Base-by-base conservation (phyloP, 75 land plant species). In the Pinus tabuliformis region DNA sequence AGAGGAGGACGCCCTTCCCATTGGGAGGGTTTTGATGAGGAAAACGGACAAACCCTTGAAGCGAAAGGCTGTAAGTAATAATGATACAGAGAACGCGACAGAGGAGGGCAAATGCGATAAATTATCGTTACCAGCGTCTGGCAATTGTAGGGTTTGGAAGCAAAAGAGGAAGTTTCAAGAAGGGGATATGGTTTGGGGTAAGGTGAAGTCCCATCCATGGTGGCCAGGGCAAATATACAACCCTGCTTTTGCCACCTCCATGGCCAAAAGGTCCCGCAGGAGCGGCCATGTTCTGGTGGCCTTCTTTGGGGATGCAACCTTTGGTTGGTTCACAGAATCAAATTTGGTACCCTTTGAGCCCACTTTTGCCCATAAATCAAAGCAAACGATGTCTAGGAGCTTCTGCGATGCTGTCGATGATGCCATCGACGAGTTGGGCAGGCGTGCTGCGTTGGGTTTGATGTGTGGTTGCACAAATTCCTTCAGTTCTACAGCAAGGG, bases 161-260 rank as follows among this genome's bases (percentile, higher is more conserved):
- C 54, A 49, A 49, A 49, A 49, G 13, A 49, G 12, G 54, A 66
- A 7, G 49, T 68, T 68, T 68, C n/a, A 21, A 39, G 72, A 68
- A 17, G 94, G 91, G 13, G 94, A 92, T 68, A 86, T 92, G 92
- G 94, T 92, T 18, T 92, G 94, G 94, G 94, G 88, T 0, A 92
- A 87, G 81, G 94, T 92, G 45, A 89, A 89, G 56, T 92, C 94
- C 0, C 92, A 92, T 58, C 94, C 94, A 7, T 92, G 94, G 94
- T 92, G 94, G 94, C 94, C 94, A 11, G 94, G 92, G 3, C 85
- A 82, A 68, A 84, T 92, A 7, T 92, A 78, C 45, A 76, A 82
- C 57, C 90, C 88, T 30, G 76, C 83, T 3, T 79, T 87, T 79
- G 92, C 92, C 4, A 76, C 90, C 4, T 14, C 83, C 6, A 63